Percentiles rank a stretch among this genome's conserved stretches.
phyloP scores from a whole-genome alignment of 257 asterid genomes.

The Rubia yunnanensis region DNA sequence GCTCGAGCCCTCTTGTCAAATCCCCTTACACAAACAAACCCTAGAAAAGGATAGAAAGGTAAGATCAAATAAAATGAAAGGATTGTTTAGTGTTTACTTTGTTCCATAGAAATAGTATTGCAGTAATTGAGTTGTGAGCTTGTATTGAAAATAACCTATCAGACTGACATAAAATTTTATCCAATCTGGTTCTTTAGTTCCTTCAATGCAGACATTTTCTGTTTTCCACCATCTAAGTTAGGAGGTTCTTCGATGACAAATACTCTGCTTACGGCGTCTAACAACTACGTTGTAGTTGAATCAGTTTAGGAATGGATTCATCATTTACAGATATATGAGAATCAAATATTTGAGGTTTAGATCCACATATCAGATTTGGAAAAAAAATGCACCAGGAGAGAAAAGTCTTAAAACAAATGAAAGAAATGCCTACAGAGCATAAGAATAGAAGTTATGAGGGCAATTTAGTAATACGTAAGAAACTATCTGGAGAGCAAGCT shows the following conservation, averaged over 20 bases:
- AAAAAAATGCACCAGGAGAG: not conserved
- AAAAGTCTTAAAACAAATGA: not conserved
- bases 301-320: not conserved
- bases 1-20: conserved; percentile 71
- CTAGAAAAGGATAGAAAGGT: conserved; percentile 32
- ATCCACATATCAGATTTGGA: not conserved
- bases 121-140: not conserved
- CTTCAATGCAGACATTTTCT: not conserved
- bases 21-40: conserved; percentile 93
- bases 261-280: not conserved
- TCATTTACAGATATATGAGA: not conserved
- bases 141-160: not conserved
- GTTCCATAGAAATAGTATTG: not conserved
- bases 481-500: not conserved
- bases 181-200: not conserved
- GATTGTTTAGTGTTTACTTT: conserved; percentile 4
- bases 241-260: not conserved
- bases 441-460: not conserved
- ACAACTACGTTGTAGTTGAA: not conserved
- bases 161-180: not conserved
- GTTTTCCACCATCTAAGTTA: not conserved
- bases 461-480: not conserved
- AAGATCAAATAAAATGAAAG: conserved; percentile 5
- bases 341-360: not conserved
- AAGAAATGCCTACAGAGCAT: not conserved